A percentile compares a stretch with the other conserved stretches of the same genome.
Conservation (phyloP, 2,329 filamentous ascomycete species). For the Ophiosphaerella narmari region DNA sequence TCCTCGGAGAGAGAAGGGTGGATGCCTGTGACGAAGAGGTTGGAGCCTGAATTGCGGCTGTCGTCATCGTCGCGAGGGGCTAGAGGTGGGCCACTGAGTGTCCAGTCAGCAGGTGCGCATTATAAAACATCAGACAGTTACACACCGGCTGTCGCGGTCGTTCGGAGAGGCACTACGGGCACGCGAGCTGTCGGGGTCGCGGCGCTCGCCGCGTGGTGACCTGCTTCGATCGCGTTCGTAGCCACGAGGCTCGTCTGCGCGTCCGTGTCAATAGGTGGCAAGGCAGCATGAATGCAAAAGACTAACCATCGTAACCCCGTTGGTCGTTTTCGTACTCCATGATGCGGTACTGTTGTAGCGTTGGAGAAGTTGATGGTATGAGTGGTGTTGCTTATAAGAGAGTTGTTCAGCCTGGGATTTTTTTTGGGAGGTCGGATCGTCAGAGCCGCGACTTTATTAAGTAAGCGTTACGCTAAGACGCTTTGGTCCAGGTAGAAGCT, state of each 20-base stretch:
- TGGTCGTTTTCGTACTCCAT: slow-evolving; percentile 71
- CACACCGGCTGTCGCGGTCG: slow-evolving; percentile 55
- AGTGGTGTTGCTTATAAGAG: slow-evolving; percentile 29
- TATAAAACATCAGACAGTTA: slow-evolving; percentile 2
- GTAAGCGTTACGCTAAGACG: slow-evolving; percentile 34
- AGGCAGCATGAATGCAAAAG: slow-evolving; percentile 11
- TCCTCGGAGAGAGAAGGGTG: slow-evolving; percentile 88
- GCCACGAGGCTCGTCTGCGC: slow-evolving; percentile 60
- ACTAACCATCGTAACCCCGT: slow-evolving; percentile 69
- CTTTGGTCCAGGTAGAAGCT: slow-evolving; percentile 15
- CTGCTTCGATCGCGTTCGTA: slow-evolving; percentile 70
- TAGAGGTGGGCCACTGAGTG: slow-evolving; percentile 52
- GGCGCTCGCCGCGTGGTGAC: slow-evolving; percentile 62
- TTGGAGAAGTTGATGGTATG: slow-evolving; percentile 23
- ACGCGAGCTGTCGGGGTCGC: slow-evolving; percentile 59
- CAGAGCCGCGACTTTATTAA: slow-evolving; percentile 35
- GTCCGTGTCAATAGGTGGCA: slow-evolving; percentile 25
- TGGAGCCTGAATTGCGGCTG: slow-evolving; percentile 89
- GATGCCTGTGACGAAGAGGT: slow-evolving; percentile 98
- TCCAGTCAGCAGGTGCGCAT: slow-evolving; percentile 20
- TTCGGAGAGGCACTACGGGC: slow-evolving; percentile 69
- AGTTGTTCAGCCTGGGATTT: slow-evolving; percentile 31
- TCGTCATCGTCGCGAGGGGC: slow-evolving; percentile 70
- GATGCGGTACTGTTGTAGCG: slow-evolving; percentile 47
- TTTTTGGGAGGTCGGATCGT: slow-evolving; percentile 42